Percentiles rank a stretch among this genome's conserved stretches.
Conservation (phyloP, 73 alveolate species). For the Blepharisma japonicum region DNA sequence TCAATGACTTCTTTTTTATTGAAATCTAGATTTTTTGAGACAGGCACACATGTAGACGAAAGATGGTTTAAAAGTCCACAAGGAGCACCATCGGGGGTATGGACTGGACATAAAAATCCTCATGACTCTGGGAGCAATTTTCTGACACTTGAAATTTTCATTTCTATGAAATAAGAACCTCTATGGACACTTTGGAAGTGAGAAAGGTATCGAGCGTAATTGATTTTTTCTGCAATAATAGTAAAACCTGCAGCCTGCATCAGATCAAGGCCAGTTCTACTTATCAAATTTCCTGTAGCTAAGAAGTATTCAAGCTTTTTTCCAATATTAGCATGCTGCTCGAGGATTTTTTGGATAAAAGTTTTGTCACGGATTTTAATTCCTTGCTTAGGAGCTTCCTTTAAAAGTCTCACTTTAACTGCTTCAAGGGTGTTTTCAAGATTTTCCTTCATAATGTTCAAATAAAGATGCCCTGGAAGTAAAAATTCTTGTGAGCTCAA, state of each 20-base stretch:
- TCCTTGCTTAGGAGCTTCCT: constrained; percentile 82
- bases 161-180: constrained; percentile 98
- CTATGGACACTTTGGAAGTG: constrained; percentile 99
- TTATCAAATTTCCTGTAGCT: constrained; percentile 97
- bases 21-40: constrained; percentile 42
- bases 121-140: constrained; percentile 98
- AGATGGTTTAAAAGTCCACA: constrained; percentile 98
- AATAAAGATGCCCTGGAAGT: constrained; percentile 92
- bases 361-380: constrained; percentile 71
- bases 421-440: constrained; percentile 85
- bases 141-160: constrained; percentile 97
- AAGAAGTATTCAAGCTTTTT: constrained; percentile 96
- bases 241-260: constrained; percentile 89
- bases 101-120: constrained; percentile 99
- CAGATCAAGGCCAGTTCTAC: constrained; percentile 96
- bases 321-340: constrained; percentile 84
- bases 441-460: constrained; percentile 88
- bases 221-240: constrained; percentile 89
- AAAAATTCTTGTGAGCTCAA: constrained; percentile 92
- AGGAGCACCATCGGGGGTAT: constrained; percentile 99
- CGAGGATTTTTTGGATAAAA: constrained; percentile 79
- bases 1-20: constrained; percentile 42
- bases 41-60: constrained; percentile 78
- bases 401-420: constrained; percentile 75
- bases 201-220: constrained; percentile 88